Conservation (phyloP, 768 basidiomycete species). For the Tulasnella sp. region DNA sequence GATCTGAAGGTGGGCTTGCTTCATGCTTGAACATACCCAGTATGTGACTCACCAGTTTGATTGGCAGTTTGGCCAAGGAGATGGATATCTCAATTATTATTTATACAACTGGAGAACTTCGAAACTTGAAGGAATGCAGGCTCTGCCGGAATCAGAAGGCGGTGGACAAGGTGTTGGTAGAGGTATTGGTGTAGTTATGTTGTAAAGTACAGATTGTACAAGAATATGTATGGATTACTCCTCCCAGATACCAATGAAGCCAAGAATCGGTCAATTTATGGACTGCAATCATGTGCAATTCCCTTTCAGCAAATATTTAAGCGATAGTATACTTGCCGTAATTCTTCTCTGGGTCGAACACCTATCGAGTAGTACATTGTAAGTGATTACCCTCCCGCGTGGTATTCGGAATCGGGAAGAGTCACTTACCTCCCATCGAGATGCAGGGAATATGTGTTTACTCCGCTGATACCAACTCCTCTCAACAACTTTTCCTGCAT, state of each 20-base stretch:
- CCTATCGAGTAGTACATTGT: constrained; percentile 29
- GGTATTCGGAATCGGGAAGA: not conserved
- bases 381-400: not conserved
- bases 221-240: too few species aligned
- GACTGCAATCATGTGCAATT: too few species aligned
- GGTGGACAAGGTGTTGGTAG: constrained; percentile 23
- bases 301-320: too few species aligned
- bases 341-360: constrained; percentile 88
- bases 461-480: constrained; percentile 89
- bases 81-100: constrained; percentile 85
- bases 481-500: constrained; percentile 97
- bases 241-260: too few species aligned
- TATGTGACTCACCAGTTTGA: constrained; percentile 7
- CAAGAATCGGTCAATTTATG: too few species aligned
- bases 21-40: not conserved
- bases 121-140: constrained; percentile 55
- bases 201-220: constrained; percentile 33
- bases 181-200: constrained; percentile 76
- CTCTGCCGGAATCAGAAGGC: constrained; percentile 39
- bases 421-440: constrained; percentile 83
- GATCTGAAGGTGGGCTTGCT: constrained; percentile 57
- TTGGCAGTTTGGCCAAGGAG: constrained; percentile 76
- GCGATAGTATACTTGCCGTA: constrained; percentile 86
- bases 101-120: constrained; percentile 91
- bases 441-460: constrained; percentile 96